Percentiles rank a stretch among this genome's conserved stretches.
Evolutionary conservation across 2,329 filamentous ascomycete species (phyloP).

Genomic region (Juglanconis juglandina): DNA sequence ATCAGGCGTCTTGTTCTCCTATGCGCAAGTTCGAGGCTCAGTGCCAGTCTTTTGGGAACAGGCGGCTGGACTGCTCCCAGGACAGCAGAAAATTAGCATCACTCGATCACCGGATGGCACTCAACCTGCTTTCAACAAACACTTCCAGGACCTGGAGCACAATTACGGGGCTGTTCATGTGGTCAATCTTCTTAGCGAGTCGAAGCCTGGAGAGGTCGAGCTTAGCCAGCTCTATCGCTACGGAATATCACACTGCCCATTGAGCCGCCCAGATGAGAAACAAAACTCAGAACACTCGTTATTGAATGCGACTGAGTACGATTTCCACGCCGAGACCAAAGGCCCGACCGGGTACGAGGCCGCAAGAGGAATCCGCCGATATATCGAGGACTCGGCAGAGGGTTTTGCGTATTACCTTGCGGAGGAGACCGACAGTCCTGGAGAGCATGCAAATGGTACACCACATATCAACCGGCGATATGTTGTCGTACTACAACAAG

Average conservation of each 20-base stretch:
- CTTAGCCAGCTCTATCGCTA: constrained; percentile 75
- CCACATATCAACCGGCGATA: constrained; percentile 39
- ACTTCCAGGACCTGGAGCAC: constrained; percentile 82
- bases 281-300: constrained; percentile 67
- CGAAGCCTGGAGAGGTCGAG: constrained; percentile 82
- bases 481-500: constrained; percentile 80
- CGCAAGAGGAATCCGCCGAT: constrained; percentile 75
- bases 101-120: constrained; percentile 87
- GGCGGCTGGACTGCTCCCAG: constrained; percentile 78
- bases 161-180: constrained; percentile 89
- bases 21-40: constrained; percentile 86
- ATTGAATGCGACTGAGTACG: constrained; percentile 80
- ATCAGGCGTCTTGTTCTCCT: constrained; percentile 78
- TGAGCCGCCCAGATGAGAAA: constrained; percentile 59
- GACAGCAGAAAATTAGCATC: constrained; percentile 90
- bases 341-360: constrained; percentile 85
- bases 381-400: constrained; percentile 75
- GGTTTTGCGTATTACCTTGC: constrained; percentile 91
- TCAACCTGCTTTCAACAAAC: constrained; percentile 91
- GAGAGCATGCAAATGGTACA: constrained; percentile 42
- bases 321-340: constrained; percentile 93
- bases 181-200: constrained; percentile 87
- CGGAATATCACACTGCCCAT: constrained; percentile 69
- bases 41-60: constrained; percentile 98
- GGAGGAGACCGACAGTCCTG: constrained; percentile 55